These are phyloP conservation scores for Chalciporus sphaerocephalus DNA, from an alignment of 768 basidiomycete genomes.

Conservation along the genomic window DNA sequence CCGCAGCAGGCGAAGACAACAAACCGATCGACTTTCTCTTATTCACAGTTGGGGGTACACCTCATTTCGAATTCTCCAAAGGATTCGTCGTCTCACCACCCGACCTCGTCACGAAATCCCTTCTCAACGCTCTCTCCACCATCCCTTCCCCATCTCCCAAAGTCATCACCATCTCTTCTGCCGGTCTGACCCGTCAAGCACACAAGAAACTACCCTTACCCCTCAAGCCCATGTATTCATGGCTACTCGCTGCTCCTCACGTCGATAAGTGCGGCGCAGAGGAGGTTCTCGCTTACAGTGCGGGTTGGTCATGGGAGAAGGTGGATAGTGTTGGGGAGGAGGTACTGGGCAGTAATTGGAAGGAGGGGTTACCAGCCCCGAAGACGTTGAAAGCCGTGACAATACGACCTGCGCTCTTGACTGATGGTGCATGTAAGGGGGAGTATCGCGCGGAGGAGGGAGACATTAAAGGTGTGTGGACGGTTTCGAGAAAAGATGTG, in stretches of 20 bases:
- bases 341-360: constrained; percentile 47
- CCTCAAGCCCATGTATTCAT: constrained; percentile 47
- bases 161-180: constrained; percentile 51
- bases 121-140: constrained; percentile 54
- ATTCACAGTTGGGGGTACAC: constrained; percentile 49
- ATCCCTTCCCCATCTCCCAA: constrained; percentile 46
- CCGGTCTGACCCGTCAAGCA: constrained; percentile 46
- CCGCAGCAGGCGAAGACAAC: constrained; percentile 25
- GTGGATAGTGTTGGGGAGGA: constrained; percentile 39
- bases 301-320: constrained; percentile 50
- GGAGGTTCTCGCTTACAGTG: constrained; percentile 42
- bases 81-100: constrained; percentile 47
- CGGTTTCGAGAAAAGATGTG: constrained; percentile 60
- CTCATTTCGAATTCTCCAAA: constrained; percentile 42
- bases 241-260: constrained; percentile 44
- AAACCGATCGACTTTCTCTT: constrained; percentile 49
- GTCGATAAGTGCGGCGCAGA: constrained; percentile 62
- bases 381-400: constrained; percentile 42
- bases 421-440: constrained; percentile 46
- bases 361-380: constrained; percentile 32
- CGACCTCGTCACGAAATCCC: constrained; percentile 54
- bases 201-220: constrained; percentile 44
- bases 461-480: constrained; percentile 41
- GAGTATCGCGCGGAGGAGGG: constrained; percentile 44
- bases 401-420: constrained; percentile 56